Base-by-base conservation (phyloP, 768 basidiomycete species). In the Cantharellus cinnabarinus region DNA sequence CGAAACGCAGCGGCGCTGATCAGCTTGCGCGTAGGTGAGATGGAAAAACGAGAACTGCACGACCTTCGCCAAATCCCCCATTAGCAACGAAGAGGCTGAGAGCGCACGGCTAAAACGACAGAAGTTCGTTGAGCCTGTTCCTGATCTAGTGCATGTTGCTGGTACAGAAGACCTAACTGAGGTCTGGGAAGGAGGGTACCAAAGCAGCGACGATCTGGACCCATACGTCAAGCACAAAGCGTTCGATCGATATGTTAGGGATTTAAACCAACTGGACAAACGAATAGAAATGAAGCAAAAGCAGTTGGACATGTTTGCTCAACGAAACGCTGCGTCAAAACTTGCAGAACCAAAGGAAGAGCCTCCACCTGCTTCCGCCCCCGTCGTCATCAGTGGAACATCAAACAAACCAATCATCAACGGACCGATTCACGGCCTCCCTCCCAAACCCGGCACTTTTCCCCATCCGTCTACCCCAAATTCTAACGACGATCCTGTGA, bases 1-100 rank as follows among this genome's bases (percentile, higher is more conserved):
- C 20, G 20, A 29, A 29, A 29, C 20, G 20, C 20, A 29, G 20
- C 1, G 20, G 20, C 20, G 20, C 20, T 29, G 20, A 29, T 29
- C 20, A 29, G 20, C 20, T 29, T 29, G 20, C 20, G 20, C 15
- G 14, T 10, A 57, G 56, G 41, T 41, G 38, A 37, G 35, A 40
- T 62, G 61, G 61, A 62, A 62, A 40, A 62, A 62, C 35, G 61
- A 62, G 34, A 48, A 39, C 15, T 62, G 61, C 42, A 41, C 41
- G 40, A 20, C 60, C 4, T 62, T 62, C 62, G 61, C 55, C 41
- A 61, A 57, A 39, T 53, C 61, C 14, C 62, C 61, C 5, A 14
- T 42, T 38, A 10, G 14, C 42, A 2, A 5, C 5, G 7, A 37
- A 7, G 56, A 57, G 42, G 10, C 15, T 39, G 56, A 57, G 56